A percentile compares a stretch with the other conserved stretches of the same genome.
Evolutionary conservation across 129 eudicot species (phyloP).

Genomic region (Centaurea solstitialis): DNA sequence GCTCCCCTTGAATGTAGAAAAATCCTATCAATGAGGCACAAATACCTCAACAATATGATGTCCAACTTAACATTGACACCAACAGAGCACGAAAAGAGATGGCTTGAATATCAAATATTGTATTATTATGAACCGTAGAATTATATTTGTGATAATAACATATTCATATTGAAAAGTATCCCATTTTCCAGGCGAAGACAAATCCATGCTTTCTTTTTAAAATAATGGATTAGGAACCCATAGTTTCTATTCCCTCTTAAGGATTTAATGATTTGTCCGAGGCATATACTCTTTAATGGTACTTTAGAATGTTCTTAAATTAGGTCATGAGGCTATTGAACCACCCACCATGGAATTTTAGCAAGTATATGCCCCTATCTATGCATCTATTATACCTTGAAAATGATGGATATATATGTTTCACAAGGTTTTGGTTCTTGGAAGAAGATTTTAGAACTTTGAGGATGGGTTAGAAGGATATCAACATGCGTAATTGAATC

Average conservation of each 20-base stretch:
- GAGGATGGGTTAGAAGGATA: neutral
- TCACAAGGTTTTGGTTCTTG: conserved; percentile 29
- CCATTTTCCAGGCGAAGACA: neutral
- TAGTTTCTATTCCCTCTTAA: conserved; percentile 14
- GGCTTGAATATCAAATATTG: conserved; percentile 3
- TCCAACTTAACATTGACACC: neutral
- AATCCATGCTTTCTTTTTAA: conserved; percentile 12
- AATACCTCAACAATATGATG: conserved; percentile 7
- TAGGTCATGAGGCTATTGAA: conserved; percentile 20
- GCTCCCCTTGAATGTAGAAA: neutral
- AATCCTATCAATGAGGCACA: neutral
- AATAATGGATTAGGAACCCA: conserved; percentile 13
- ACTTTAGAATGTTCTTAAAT: conserved; percentile 19
- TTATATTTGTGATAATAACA: conserved; percentile 18
- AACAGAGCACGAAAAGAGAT: neutral
- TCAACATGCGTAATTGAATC: conserved; percentile 17
- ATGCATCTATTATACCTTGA: conserved; percentile 20
- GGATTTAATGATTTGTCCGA: conserved; percentile 11
- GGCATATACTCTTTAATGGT: conserved; percentile 27
- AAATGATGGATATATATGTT: conserved; percentile 12
- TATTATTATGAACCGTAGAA: conserved; percentile 12
- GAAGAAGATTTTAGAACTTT: conserved; percentile 5
- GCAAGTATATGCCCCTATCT: conserved; percentile 30
- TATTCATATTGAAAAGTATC: conserved; percentile 14
- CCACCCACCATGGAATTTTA: conserved; percentile 17